phyloP scores from a whole-genome alignment of 371 early-diverging fungal species.

The Mucor ambiguus region DNA sequence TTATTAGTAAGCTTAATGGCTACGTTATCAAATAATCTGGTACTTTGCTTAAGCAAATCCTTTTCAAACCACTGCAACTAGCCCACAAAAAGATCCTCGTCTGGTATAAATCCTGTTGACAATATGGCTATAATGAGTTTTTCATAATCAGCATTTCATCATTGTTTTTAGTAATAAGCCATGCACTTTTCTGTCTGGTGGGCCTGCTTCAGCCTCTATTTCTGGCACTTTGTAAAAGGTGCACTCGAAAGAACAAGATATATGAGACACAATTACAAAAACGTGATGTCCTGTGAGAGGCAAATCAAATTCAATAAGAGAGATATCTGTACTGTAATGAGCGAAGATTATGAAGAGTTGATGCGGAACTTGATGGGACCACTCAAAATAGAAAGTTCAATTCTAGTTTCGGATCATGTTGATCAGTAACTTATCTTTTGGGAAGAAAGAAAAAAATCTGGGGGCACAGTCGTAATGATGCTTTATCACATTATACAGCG shows the following conservation, averaged over 20 bases:
- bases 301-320: neutral
- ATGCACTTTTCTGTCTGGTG: neutral
- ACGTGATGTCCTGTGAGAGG: neutral
- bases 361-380: neutral
- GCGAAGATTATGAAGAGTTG: neutral
- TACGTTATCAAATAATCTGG: too few species aligned
- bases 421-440: neutral
- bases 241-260: neutral
- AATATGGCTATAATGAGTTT: neutral
- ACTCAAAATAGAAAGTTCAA: neutral
- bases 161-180: neutral
- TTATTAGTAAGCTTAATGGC: too few species aligned
- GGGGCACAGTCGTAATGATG: neutral
- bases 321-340: neutral
- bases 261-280: neutral
- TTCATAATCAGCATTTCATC: neutral
- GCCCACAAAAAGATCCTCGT: too few species aligned
- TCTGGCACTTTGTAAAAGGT: too few species aligned
- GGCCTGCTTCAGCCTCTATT: neutral
- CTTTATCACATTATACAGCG: neutral
- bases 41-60: too few species aligned
- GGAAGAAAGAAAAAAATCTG: neutral
- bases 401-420: neutral
- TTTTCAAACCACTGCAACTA: too few species aligned
- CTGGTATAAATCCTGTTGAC: neutral